Conservation (phyloP, 257 asterid genomes). For the Plantago ovata region DNA sequence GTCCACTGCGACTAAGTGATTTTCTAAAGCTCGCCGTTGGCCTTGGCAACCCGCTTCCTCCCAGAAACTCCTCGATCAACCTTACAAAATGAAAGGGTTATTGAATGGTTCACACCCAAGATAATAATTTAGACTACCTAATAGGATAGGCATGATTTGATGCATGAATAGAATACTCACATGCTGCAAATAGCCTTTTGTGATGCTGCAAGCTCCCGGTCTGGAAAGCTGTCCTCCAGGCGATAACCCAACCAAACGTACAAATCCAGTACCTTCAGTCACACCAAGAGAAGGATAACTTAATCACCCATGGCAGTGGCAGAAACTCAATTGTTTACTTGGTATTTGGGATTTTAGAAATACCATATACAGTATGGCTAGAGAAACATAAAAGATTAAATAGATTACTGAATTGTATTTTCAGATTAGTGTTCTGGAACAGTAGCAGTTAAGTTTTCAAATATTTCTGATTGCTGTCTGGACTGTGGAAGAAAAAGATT, state of each 20-base stretch:
- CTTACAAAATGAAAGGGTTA: slow-evolving; percentile 34
- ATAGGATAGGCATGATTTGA: too few species aligned
- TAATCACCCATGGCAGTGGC: neutral
- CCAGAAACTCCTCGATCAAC: slow-evolving; percentile 86
- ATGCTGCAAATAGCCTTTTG: slow-evolving; percentile 88
- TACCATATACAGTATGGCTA: neutral
- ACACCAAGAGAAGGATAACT: slow-evolving; percentile 4
- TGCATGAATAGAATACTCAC: slow-evolving; percentile 46
- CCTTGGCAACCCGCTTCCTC: slow-evolving; percentile 42
- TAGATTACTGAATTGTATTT: too few species aligned
- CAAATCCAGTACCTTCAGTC: slow-evolving; percentile 74
- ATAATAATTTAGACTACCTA: too few species aligned
- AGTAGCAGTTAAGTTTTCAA: too few species aligned
- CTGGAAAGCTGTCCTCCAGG: slow-evolving; percentile 83
- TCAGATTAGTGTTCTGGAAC: too few species aligned
- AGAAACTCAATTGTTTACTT: neutral
- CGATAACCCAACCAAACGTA: slow-evolving; percentile 94
- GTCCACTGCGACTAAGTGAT: slow-evolving; percentile 17
- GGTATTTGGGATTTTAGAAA: neutral
- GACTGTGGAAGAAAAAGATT: too few species aligned
- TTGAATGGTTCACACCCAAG: too few species aligned
- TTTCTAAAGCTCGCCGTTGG: slow-evolving; percentile 32
- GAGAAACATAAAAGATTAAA: too few species aligned
- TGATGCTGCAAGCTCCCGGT: slow-evolving; percentile 79
- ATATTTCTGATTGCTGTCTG: too few species aligned